Conservation (phyloP, 2,329 filamentous ascomycete genomes). For the Diaporthe caulivora region DNA sequence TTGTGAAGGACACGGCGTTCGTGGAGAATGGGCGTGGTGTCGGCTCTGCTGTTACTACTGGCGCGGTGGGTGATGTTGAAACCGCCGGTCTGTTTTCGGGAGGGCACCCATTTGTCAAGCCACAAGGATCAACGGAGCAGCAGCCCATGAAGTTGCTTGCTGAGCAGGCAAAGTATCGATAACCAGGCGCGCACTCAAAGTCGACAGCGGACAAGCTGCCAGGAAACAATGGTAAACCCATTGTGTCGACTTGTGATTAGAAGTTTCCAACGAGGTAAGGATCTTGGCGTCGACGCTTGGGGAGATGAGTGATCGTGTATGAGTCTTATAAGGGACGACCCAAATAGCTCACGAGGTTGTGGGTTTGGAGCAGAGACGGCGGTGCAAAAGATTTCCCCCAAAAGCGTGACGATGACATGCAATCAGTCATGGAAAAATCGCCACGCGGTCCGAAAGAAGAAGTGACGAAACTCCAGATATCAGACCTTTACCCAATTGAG, state of each 20-base stretch:
- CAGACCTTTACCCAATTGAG: slow-evolving; percentile 12
- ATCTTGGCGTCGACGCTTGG: background rate
- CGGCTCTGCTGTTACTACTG: slow-evolving; percentile 36
- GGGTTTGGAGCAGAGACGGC: background rate
- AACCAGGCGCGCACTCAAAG: slow-evolving; percentile 47
- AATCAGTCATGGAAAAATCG: slow-evolving; percentile 17
- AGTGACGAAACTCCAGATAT: slow-evolving; percentile 24
- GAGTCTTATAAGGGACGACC: slow-evolving; percentile 13
- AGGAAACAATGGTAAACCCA: slow-evolving; percentile 12
- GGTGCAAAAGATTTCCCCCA: background rate
- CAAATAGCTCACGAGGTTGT: background rate
- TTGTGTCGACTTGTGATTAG: slow-evolving; percentile 9
- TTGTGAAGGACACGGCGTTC: background rate
- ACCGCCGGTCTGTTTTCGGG: slow-evolving; percentile 34
- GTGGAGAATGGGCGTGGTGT: slow-evolving; percentile 13
- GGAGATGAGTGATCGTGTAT: background rate
- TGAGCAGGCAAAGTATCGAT: slow-evolving; percentile 54
- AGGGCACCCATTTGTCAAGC: slow-evolving; percentile 47
- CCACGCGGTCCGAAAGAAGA: slow-evolving; percentile 7
- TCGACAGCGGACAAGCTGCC: slow-evolving; percentile 1
- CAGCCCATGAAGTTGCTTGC: slow-evolving; percentile 57
- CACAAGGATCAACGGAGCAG: slow-evolving; percentile 59
- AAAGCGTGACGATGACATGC: background rate
- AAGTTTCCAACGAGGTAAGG: background rate
- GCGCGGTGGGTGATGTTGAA: slow-evolving; percentile 19